Evolutionary conservation across 352 stramenopile genomes (phyloP).

Genomic region (Phytophthora citricola): DNA sequence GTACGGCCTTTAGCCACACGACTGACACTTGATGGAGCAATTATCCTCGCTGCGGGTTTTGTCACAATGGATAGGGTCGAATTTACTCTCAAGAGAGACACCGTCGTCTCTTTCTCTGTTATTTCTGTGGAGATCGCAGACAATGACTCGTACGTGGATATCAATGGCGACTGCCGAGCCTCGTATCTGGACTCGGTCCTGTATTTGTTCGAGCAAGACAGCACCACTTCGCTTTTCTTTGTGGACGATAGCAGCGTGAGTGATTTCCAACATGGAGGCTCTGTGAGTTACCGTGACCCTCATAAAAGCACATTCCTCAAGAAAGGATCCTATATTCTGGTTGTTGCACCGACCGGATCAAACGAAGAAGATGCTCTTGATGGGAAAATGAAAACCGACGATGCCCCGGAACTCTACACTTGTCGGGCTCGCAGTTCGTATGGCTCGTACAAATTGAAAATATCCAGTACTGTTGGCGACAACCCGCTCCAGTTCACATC

Average conservation of each 20-base stretch:
- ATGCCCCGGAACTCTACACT: conserved; percentile 35
- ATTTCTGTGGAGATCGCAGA: conserved; percentile 68
- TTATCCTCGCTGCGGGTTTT: conserved; percentile 30
- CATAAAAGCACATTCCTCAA: conserved; percentile 53
- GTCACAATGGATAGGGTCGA: conserved; percentile 60
- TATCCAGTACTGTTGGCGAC: conserved; percentile 36
- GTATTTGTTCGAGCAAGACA: conserved; percentile 52
- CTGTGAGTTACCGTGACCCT: conserved; percentile 54
- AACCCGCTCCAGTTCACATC: conserved; percentile 27
- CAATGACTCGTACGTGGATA: conserved; percentile 48
- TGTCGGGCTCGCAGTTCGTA: conserved; percentile 23
- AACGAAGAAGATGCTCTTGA: conserved; percentile 29
- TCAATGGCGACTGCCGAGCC: conserved; percentile 69
- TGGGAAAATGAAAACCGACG: conserved; percentile 24
- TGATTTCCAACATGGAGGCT: conserved; percentile 41
- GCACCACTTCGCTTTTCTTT: conserved; percentile 32
- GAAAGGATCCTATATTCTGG: conserved; percentile 49
- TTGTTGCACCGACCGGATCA: conserved; percentile 39
- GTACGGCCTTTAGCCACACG: conserved; percentile 17
- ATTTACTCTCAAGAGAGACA: conserved; percentile 46
- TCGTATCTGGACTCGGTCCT: conserved; percentile 63
- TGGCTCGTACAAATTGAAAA: conserved; percentile 42
- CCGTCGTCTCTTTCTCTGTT: conserved; percentile 53
- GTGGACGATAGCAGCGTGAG: conserved; percentile 44
- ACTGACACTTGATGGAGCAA: conserved; percentile 32